Evolutionary conservation across 2,329 filamentous ascomycete species (phyloP).

Genomic region (Ascochyta fabae): DNA sequence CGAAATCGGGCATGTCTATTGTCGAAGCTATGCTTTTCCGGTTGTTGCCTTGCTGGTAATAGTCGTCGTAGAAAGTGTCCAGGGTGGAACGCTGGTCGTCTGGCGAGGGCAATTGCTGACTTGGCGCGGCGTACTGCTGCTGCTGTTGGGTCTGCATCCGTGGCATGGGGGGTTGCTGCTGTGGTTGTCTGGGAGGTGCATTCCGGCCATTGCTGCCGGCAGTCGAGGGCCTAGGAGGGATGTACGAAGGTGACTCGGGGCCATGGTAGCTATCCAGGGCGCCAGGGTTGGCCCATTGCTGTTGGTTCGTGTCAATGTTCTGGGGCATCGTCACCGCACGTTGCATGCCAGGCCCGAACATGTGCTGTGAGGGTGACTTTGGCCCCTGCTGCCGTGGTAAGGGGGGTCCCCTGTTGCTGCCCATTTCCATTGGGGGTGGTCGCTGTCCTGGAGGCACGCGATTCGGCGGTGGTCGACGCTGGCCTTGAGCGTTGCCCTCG

Average conservation of each 20-base stretch:
- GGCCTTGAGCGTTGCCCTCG: constrained; percentile 35
- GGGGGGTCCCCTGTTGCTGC: constrained; percentile 21
- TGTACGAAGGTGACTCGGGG: constrained; percentile 42
- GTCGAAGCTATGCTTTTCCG: constrained; percentile 54
- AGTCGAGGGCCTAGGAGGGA: constrained; percentile 47
- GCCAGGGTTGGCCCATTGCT: constrained; percentile 46
- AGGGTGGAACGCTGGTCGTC: constrained; percentile 51
- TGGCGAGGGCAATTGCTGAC: constrained; percentile 31
- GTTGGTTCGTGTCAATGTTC: constrained; percentile 29
- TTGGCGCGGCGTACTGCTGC: constrained; percentile 27
- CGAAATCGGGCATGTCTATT: constrained; percentile 69
- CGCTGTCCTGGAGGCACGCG: constrained; percentile 34
- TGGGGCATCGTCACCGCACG: constrained; percentile 50
- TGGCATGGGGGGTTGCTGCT: constrained; percentile 41
- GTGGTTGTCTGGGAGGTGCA: constrained; percentile 26
- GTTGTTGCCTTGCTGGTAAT: constrained; percentile 48
- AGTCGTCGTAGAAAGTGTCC: constrained; percentile 59
- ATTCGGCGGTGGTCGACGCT: constrained; percentile 36
- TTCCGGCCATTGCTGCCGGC: constrained; percentile 41
- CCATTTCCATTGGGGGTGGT: constrained; percentile 32
- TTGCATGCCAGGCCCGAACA: constrained; percentile 40
- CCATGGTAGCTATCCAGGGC: constrained; percentile 46
- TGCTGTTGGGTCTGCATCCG: constrained; percentile 28
- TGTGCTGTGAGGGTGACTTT: constrained; percentile 37
- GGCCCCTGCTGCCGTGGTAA: constrained; percentile 28